phyloP scores from a whole-genome alignment of 345 rosid species.

The Diplotaxis tenuifolia region DNA sequence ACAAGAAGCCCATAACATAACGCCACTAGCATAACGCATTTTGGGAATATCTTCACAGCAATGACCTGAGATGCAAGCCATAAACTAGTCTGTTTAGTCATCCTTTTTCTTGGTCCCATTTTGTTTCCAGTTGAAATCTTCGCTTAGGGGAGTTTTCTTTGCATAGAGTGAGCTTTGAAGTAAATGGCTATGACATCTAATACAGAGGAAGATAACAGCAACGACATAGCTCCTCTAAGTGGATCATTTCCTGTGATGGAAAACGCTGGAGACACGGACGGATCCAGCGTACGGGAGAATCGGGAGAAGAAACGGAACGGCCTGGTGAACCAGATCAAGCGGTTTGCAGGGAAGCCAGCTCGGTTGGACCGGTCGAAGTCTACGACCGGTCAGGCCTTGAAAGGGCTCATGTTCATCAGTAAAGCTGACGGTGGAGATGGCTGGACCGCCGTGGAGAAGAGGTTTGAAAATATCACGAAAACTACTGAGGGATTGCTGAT shows the following conservation, averaged over 20 bases:
- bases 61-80: slow-evolving; percentile 26
- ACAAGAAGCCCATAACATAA: not conserved
- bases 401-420: slow-evolving; percentile 67
- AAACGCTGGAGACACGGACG: slow-evolving; percentile 28
- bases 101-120: not conserved
- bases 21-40: not conserved
- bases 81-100: not conserved
- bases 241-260: slow-evolving; percentile 39
- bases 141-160: not conserved
- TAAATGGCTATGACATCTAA: slow-evolving; percentile 24
- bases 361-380: slow-evolving; percentile 53
- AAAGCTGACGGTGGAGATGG: slow-evolving; percentile 51
- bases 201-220: slow-evolving; percentile 33
- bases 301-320: slow-evolving; percentile 39
- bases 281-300: slow-evolving; percentile 31
- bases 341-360: slow-evolving; percentile 42
- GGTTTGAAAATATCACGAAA: slow-evolving; percentile 51
- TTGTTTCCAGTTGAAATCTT: not conserved
- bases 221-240: slow-evolving; percentile 39
- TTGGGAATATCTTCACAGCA: not conserved
- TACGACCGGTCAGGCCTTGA: slow-evolving; percentile 44
- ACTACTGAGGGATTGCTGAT: slow-evolving; percentile 44
- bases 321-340: slow-evolving; percentile 43
- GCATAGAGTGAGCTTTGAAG: slow-evolving; percentile 20
- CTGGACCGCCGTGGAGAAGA: slow-evolving; percentile 58